phyloP scores from a whole-genome alignment of 2,329 filamentous ascomycete genomes.

The Paecilomyces formosus region DNA sequence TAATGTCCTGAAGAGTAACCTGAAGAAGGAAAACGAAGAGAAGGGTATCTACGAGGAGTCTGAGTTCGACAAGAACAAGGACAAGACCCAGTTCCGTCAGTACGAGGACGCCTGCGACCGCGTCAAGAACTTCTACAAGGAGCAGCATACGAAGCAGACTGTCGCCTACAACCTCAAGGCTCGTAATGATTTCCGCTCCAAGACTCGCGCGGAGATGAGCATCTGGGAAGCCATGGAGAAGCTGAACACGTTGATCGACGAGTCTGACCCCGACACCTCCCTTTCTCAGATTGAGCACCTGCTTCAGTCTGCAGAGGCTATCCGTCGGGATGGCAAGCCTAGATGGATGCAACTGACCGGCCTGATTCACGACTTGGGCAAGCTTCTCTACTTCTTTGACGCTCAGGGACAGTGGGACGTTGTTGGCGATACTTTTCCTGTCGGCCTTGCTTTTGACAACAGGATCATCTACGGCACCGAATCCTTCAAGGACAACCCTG shows the following conservation, averaged over 20 bases:
- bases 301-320: slow-evolving; percentile 81
- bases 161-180: slow-evolving; percentile 72
- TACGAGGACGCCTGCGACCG: slow-evolving; percentile 77
- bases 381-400: slow-evolving; percentile 49
- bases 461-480: slow-evolving; percentile 73
- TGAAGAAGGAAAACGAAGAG: slow-evolving; percentile 42
- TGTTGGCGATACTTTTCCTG: slow-evolving; percentile 56
- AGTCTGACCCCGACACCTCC: slow-evolving; percentile 82
- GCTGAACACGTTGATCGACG: slow-evolving; percentile 83
- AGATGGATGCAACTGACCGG: slow-evolving; percentile 43
- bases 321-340: slow-evolving; percentile 61
- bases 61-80: slow-evolving; percentile 65
- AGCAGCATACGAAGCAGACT: slow-evolving; percentile 54
- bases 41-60: slow-evolving; percentile 46
- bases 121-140: slow-evolving; percentile 79
- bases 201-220: slow-evolving; percentile 67
- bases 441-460: slow-evolving; percentile 48
- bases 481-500: slow-evolving; percentile 68
- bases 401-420: slow-evolving; percentile 91
- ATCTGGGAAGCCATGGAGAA: slow-evolving; percentile 91
- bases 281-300: slow-evolving; percentile 86
- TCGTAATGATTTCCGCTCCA: slow-evolving; percentile 61
- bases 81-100: slow-evolving; percentile 73
- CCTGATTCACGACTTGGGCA: slow-evolving; percentile 41
- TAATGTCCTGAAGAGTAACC: slow-evolving; percentile 51